Conservation (phyloP, 371 early-diverging fungal species). For the Amoeboradix gromovi region DNA sequence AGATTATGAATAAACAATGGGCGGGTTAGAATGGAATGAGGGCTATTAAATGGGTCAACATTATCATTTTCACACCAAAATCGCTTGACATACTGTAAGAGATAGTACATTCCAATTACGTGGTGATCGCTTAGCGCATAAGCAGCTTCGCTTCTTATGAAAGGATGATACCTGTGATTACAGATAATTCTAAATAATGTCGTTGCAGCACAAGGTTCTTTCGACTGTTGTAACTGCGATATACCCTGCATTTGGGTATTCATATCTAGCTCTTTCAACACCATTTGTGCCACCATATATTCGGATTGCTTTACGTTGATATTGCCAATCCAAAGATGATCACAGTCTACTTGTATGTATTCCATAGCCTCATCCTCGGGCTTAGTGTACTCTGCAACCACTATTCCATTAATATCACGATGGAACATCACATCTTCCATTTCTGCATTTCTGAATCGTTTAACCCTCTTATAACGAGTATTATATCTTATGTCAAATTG, state of each 20-base stretch:
- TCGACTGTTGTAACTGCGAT: background rate
- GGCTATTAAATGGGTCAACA: background rate
- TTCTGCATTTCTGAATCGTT: background rate
- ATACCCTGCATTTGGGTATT: background rate
- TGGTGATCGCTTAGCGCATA: background rate
- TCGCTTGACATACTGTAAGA: background rate
- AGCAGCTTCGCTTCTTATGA: background rate
- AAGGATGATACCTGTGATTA: background rate
- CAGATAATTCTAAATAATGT: background rate
- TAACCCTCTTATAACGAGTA: conserved; percentile 61
- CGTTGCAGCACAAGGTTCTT: background rate
- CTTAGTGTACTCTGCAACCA: background rate
- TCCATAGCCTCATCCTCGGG: background rate
- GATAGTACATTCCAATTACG: background rate
- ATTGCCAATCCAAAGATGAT: background rate
- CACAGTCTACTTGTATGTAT: background rate
- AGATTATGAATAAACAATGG: background rate
- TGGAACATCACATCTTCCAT: background rate
- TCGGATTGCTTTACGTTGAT: background rate
- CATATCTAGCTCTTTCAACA: background rate
- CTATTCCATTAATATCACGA: background rate
- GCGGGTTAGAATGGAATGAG: background rate
- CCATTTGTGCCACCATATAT: background rate
- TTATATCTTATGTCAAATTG: conserved; percentile 70
- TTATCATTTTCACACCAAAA: conserved; percentile 1